These are phyloP conservation scores for Fusarium stilboides DNA, from an alignment of 2,329 filamentous ascomycete genomes.

Conservation along the genomic window DNA sequence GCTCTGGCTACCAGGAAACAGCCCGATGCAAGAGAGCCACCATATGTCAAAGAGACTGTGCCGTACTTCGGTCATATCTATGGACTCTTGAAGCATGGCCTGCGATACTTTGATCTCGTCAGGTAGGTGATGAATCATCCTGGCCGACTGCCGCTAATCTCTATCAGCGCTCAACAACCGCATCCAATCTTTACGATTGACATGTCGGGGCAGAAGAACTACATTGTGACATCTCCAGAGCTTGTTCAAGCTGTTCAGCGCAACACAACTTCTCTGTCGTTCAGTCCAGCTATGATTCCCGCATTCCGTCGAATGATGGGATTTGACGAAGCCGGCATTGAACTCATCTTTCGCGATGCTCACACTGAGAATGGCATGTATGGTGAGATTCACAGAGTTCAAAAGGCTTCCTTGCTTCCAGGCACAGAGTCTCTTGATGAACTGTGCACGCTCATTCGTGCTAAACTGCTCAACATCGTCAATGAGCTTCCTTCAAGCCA, in stretches of 20 bases:
- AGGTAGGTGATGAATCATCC: neutral
- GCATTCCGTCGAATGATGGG: slow-evolving; percentile 45
- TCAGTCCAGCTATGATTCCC: slow-evolving; percentile 41
- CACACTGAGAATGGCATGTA: slow-evolving; percentile 46
- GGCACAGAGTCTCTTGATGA: slow-evolving; percentile 38
- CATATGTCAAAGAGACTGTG: slow-evolving; percentile 27
- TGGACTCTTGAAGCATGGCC: slow-evolving; percentile 34
- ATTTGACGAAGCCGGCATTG: slow-evolving; percentile 38
- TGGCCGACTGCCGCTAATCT: neutral
- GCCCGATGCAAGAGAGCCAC: slow-evolving; percentile 34
- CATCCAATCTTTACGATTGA: slow-evolving; percentile 47
- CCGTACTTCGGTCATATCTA: slow-evolving; percentile 39
- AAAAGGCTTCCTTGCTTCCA: slow-evolving; percentile 37
- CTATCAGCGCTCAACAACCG: slow-evolving; percentile 32
- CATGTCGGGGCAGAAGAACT: slow-evolving; percentile 42
- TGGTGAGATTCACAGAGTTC: slow-evolving; percentile 40
- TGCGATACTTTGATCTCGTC: slow-evolving; percentile 39
- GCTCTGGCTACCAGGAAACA: slow-evolving; percentile 5
- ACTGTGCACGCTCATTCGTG: slow-evolving; percentile 18
- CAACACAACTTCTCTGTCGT: slow-evolving; percentile 33
- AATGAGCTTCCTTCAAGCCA: slow-evolving; percentile 23
- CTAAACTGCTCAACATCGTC: slow-evolving; percentile 17
- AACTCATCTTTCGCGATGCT: slow-evolving; percentile 44
- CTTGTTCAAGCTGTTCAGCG: slow-evolving; percentile 42
- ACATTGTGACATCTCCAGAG: slow-evolving; percentile 44